phyloP scores from a whole-genome alignment of 1,284 basidiomycete species.

The Quambalaria eucalypti region DNA sequence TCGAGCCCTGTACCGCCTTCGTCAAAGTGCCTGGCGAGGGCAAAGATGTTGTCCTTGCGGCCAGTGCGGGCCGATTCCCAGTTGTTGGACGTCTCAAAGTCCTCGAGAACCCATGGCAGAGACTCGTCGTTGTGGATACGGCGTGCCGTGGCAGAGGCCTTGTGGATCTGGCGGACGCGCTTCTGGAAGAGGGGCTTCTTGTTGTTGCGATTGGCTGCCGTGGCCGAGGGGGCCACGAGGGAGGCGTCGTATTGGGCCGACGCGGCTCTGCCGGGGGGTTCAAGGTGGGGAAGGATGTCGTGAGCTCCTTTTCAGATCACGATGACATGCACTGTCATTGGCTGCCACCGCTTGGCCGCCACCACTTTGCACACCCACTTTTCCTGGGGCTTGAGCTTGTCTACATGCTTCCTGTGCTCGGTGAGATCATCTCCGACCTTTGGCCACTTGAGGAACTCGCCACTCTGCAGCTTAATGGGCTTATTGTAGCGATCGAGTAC shows the following conservation, averaged over 20 bases:
- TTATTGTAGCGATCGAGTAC: slow-evolving; percentile 36
- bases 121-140: slow-evolving; percentile 41
- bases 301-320: no score
- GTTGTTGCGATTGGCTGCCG: slow-evolving; percentile 16
- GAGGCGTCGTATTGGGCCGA: slow-evolving; percentile 5
- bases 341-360: no score
- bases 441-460: slow-evolving; percentile 23
- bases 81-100: slow-evolving; percentile 40
- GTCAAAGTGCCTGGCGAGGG: slow-evolving; percentile 14
- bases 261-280: no score
- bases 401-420: slow-evolving; percentile 1
- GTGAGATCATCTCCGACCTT: slow-evolving; percentile 4
- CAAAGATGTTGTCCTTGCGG: slow-evolving; percentile 25
- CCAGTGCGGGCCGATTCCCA: slow-evolving; percentile 39
- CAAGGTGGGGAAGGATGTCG: no score
- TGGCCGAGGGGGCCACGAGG: slow-evolving; percentile 25
- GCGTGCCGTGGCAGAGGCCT: slow-evolving; percentile 34
- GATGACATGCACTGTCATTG: no score
- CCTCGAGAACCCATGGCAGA: slow-evolving; percentile 45
- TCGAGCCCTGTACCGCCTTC: slow-evolving; percentile 8
- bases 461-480: slow-evolving; percentile 30
- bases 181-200: slow-evolving; percentile 28
- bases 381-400: not conserved
- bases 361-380: no score
- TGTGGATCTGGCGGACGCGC: slow-evolving; percentile 42